Percentiles rank a stretch among this genome's conserved stretches.
These are phyloP conservation scores for Eucalyptus brandiana DNA, from an alignment of 345 rosid genomes.

Conservation along the genomic window DNA sequence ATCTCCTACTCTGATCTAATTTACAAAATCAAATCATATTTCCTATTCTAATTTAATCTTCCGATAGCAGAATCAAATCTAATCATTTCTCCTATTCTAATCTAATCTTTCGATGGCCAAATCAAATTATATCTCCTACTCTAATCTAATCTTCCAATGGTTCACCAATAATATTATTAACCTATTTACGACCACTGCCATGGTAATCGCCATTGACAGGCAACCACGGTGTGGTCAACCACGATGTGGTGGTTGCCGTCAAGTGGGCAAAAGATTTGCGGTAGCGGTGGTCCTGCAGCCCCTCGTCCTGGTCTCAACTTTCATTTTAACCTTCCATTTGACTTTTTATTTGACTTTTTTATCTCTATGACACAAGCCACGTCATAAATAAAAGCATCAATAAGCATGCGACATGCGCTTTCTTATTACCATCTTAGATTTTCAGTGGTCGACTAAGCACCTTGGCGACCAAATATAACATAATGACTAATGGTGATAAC, in stretches of 20 bases:
- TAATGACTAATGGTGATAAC: not conserved
- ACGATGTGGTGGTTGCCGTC: not conserved
- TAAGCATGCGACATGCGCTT: not conserved
- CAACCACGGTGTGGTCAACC: too few relatives aligned
- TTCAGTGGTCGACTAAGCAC: not conserved
- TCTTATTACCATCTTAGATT: not conserved
- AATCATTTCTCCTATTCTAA: too few relatives aligned
- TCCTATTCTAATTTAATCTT: too few relatives aligned
- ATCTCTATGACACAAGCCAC: not conserved
- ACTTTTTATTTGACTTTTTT: not conserved
- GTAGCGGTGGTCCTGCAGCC: not conserved
- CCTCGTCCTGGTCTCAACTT: not conserved
- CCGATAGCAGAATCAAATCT: too few relatives aligned
- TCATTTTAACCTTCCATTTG: not conserved
- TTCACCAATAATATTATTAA: too few relatives aligned
- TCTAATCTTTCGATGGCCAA: too few relatives aligned
- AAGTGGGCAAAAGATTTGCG: not conserved
- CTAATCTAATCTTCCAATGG: too few relatives aligned
- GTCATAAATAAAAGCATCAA: not conserved
- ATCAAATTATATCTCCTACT: too few relatives aligned
- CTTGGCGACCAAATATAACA: not conserved
- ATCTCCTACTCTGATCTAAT: too few relatives aligned
- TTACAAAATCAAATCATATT: too few relatives aligned
- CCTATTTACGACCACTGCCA: too few relatives aligned
- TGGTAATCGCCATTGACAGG: too few relatives aligned